Percentiles rank a stretch among this genome's conserved stretches.
Conservation (phyloP, 1,284 basidiomycete species). For the Chalciporus sp. region DNA sequence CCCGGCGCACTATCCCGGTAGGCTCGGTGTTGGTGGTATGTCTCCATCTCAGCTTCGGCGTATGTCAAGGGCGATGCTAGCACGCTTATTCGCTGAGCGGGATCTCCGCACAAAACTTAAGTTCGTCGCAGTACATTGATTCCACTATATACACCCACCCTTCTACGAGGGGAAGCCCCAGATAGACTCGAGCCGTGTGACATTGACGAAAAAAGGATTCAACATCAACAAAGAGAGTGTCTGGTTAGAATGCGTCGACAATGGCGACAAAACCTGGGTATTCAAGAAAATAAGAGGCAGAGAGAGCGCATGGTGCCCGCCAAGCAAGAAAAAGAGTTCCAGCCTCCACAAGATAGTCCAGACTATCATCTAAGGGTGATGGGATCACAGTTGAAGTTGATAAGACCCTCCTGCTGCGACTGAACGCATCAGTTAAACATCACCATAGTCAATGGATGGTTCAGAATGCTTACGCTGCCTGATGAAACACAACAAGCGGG, state of each 20-base stretch:
- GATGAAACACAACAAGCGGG: slow-evolving; percentile 24
- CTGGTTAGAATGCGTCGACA: slow-evolving; percentile 16
- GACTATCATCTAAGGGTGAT: slow-evolving; percentile 15
- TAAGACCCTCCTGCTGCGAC: slow-evolving; percentile 20
- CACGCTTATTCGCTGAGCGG: no score
- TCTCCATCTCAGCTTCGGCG: no score
- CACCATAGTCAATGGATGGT: background rate
- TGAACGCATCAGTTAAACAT: background rate
- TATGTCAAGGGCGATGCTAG: no score
- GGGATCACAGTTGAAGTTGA: slow-evolving; percentile 30
- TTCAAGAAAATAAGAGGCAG: background rate
- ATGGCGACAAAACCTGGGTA: slow-evolving; percentile 16
- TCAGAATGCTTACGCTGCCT: background rate
- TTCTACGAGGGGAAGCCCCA: background rate
- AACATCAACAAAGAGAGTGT: slow-evolving; percentile 31
- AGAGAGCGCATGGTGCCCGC: slow-evolving; percentile 25
- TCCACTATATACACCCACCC: background rate
- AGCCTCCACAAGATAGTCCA: slow-evolving; percentile 4
- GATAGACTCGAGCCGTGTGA: slow-evolving; percentile 2
- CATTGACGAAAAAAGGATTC: slow-evolving; percentile 18
- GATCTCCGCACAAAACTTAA: background rate
- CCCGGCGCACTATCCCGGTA: no score
- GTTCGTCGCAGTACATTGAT: background rate
- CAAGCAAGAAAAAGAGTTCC: slow-evolving; percentile 1
- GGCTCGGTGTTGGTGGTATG: no score